Evolutionary conservation across 78 protist species (phyloP).

Genomic region (Dictyostelium discoideum): dicty_2.7 NC_007090.3:2216001-2216500

Average conservation of each 20-base stretch:
- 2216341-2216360: constrained; percentile 95
- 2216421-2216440: constrained; percentile 91
- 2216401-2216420: constrained; percentile 98
- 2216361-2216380: constrained; percentile 89
- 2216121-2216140: constrained; percentile 83
- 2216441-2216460: constrained; percentile 92
- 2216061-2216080: constrained; percentile 66
- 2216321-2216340: constrained; percentile 90
- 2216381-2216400: constrained; percentile 82
- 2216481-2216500: constrained; percentile 94
- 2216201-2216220: constrained; percentile 92
- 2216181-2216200: constrained; percentile 93
- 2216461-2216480: constrained; percentile 95
- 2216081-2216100: constrained; percentile 83
- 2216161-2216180: constrained; percentile 93
- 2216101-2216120: constrained; percentile 91
- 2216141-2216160: constrained; percentile 83
- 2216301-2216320: constrained; percentile 54
- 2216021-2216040: constrained; percentile 83
- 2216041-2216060: constrained; percentile 70
- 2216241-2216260: constrained; percentile 82
- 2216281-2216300: constrained; percentile 76
- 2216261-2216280: constrained; percentile 79
- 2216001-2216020: constrained; percentile 82
- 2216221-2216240: constrained; percentile 86